phyloP scores from a whole-genome alignment of 2,329 filamentous ascomycete species.

The Lecanicillium sp. region DNA sequence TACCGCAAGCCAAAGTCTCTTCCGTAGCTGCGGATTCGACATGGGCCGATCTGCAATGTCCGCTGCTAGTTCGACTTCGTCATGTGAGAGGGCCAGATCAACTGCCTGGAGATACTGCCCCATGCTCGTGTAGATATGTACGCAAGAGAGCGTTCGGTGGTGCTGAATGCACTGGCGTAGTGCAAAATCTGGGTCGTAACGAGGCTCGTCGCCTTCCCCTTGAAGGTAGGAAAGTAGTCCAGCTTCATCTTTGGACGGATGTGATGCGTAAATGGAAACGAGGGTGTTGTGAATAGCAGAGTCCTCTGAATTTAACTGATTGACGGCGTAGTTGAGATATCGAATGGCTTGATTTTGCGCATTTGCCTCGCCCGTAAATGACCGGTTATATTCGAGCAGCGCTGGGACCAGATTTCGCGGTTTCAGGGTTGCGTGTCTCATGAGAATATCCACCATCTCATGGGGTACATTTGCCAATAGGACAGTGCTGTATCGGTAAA shows the following conservation, averaged over 20 bases:
- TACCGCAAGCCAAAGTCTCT: conserved; percentile 92
- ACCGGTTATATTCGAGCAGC: conserved; percentile 86
- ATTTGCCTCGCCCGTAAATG: conserved; percentile 54
- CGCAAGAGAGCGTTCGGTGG: conserved; percentile 84
- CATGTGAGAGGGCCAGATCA: conserved; percentile 81
- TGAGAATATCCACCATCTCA: conserved; percentile 89
- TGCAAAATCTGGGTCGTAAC: conserved; percentile 93
- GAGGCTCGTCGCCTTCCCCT: conserved; percentile 76
- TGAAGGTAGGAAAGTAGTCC: conserved; percentile 84
- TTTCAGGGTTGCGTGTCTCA: conserved; percentile 81
- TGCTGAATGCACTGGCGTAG: conserved; percentile 92
- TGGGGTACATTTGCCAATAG: conserved; percentile 82
- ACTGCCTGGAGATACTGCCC: conserved; percentile 90
- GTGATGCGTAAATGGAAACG: conserved; percentile 89
- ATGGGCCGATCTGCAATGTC: conserved; percentile 82
- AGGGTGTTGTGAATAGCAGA: conserved; percentile 95
- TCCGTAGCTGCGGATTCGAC: conserved; percentile 71
- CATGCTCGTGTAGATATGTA: conserved; percentile 97
- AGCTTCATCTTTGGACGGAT: conserved; percentile 74
- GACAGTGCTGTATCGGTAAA: conserved; percentile 96
- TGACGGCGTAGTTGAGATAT: conserved; percentile 89
- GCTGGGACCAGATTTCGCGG: conserved; percentile 87
- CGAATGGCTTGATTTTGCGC: conserved; percentile 83
- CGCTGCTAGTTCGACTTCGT: conserved; percentile 82
- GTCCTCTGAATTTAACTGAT: conserved; percentile 70